These are phyloP conservation scores for Kitagawia praeruptora DNA, from an alignment of 129 eudicot species.

Conservation along the genomic window DNA sequence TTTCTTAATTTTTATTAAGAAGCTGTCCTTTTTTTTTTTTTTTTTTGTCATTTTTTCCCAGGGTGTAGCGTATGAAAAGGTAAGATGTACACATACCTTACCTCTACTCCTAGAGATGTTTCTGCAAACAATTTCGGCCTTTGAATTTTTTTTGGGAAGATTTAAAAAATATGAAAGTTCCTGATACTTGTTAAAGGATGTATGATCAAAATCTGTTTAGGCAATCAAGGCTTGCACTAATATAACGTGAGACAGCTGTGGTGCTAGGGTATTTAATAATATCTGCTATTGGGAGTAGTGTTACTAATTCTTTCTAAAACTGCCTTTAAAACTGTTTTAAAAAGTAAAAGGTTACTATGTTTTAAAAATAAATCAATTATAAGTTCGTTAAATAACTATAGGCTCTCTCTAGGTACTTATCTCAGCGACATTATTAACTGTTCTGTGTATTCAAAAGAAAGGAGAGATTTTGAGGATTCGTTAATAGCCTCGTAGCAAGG, in stretches of 20 bases:
- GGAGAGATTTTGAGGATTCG: not conserved
- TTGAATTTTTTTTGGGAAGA: not conserved
- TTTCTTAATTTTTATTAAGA: no score
- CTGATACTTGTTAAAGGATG: not conserved
- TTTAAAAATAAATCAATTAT: not conserved
- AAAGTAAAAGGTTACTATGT: not conserved
- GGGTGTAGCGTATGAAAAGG: not conserved
- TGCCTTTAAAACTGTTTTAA: not conserved
- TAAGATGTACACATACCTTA: not conserved
- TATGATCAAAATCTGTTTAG: not conserved
- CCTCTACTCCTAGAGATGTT: not conserved
- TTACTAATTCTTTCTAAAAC: not conserved
- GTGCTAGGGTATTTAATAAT: no score
- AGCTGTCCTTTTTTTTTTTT: no score
- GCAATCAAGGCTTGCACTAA: not conserved
- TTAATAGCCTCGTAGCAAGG: not conserved
- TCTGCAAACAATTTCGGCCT: not conserved
- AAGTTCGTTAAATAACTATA: not conserved
- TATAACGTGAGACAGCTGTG: not conserved
- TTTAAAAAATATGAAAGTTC: no score
- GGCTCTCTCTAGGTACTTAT: no score
- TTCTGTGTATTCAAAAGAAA: no score
- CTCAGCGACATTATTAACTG: no score
- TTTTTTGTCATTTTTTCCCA: no score
- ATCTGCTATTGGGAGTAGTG: not conserved